Evolutionary conservation across 2,329 filamentous ascomycete genomes (phyloP).

Genomic region (Beauveria australis): DNA sequence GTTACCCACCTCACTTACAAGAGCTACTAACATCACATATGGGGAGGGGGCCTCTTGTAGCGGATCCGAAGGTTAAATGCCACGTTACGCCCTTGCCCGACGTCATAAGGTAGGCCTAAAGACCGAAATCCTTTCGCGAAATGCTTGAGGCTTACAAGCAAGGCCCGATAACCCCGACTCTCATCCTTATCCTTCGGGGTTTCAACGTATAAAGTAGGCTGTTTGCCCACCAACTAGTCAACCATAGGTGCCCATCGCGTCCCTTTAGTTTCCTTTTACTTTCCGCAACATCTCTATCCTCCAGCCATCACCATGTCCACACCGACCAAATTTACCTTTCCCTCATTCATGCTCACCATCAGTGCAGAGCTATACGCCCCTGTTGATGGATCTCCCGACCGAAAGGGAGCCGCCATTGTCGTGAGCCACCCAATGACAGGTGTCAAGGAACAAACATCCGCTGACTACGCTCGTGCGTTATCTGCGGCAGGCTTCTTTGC

Average conservation of each 20-base stretch:
- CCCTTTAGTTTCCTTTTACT: background rate
- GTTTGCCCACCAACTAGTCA: background rate
- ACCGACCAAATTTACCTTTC: slow-evolving; percentile 4
- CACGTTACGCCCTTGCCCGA: no score
- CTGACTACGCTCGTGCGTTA: slow-evolving; percentile 22
- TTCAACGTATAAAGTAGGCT: background rate
- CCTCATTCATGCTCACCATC: slow-evolving; percentile 4
- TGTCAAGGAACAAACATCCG: slow-evolving; percentile 30
- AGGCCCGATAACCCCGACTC: background rate
- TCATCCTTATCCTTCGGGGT: background rate
- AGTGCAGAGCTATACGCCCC: slow-evolving; percentile 10
- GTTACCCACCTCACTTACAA: no score
- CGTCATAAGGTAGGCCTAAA: no score
- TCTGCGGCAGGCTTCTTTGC: slow-evolving; percentile 22
- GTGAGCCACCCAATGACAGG: slow-evolving; percentile 21
- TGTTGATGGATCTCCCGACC: slow-evolving; percentile 1
- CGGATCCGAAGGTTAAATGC: no score
- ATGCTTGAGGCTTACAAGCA: background rate
- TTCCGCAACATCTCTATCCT: background rate
- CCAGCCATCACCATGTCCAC: background rate
- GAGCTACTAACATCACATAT: no score
- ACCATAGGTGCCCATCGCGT: no score
- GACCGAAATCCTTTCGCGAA: no score
- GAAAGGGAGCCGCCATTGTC: slow-evolving; percentile 15
- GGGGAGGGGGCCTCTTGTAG: no score